Evolutionary conservation across 371 early-diverging fungal genomes (phyloP).

Genomic region (Apophysomyces elegans): DNA sequence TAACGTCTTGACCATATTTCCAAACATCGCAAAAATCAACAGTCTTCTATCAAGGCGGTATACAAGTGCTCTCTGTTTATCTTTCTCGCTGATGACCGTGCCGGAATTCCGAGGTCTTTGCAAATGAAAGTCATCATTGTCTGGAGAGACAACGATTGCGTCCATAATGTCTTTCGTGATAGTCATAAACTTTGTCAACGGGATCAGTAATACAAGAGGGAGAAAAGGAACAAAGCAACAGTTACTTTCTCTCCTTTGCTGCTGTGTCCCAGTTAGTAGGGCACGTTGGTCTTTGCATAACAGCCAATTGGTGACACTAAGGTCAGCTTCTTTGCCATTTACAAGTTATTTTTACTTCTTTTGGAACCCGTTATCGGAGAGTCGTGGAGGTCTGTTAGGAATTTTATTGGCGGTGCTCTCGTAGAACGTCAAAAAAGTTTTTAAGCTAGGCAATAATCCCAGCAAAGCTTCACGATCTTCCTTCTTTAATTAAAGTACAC

Average conservation of each 20-base stretch:
- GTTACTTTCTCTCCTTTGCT: neutral
- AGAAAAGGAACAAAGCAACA: neutral
- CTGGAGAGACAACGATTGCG: neutral
- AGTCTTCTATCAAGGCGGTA: conserved; percentile 41
- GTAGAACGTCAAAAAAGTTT: neutral
- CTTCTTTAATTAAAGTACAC: too few relatives aligned
- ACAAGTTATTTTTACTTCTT: neutral
- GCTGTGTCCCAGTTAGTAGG: neutral
- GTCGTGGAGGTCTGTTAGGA: neutral
- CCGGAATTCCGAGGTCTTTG: neutral
- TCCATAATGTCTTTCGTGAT: neutral
- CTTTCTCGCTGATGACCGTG: neutral
- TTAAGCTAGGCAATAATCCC: neutral
- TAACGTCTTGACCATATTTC: conserved; percentile 45
- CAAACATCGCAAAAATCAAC: conserved; percentile 50
- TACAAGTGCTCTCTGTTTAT: conserved; percentile 34
- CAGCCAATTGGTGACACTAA: conserved; percentile 5
- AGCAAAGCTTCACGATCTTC: too few relatives aligned
- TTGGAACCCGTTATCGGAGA: neutral
- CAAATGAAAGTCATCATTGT: neutral
- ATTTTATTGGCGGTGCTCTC: neutral
- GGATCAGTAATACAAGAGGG: neutral
- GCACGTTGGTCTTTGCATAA: conserved; percentile 8
- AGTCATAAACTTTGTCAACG: neutral
- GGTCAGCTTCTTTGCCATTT: neutral